phyloP scores from a whole-genome alignment of 2,329 filamentous ascomycete species.

The Aureobasidium lini region DNA sequence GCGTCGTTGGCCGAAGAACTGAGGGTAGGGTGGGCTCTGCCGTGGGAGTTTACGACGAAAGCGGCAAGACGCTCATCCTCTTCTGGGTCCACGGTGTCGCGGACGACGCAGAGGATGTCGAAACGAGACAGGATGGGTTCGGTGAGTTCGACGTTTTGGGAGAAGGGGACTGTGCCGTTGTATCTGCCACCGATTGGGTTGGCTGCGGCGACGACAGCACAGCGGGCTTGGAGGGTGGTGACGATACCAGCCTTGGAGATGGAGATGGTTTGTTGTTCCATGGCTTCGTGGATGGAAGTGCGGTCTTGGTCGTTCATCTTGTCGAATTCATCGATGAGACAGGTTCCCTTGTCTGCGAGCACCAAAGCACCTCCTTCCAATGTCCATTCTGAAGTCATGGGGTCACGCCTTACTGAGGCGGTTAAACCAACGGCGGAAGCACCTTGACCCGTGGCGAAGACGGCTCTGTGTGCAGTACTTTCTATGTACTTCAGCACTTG shows the following conservation, averaged over 20 bases:
- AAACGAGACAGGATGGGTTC: constrained; percentile 98
- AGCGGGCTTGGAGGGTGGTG: constrained; percentile 90
- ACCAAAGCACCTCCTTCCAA: constrained; percentile 93
- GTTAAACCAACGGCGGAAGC: constrained; percentile 96
- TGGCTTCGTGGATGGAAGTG: constrained; percentile 97
- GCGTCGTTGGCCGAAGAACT: constrained; percentile 35
- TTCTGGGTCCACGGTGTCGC: constrained; percentile 84
- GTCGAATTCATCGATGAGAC: constrained; percentile 97
- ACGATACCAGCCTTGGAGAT: constrained; percentile 99
- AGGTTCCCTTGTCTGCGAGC: constrained; percentile 88
- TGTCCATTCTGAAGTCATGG: constrained; percentile 94
- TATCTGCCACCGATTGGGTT: constrained; percentile 96
- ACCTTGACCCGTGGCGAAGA: constrained; percentile 96
- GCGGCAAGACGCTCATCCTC: constrained; percentile 90
- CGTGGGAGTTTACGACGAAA: constrained; percentile 92
- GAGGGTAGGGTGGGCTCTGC: constrained; percentile 67
- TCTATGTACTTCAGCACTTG: constrained; percentile 97
- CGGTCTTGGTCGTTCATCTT: constrained; percentile 99
- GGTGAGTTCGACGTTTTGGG: constrained; percentile 90
- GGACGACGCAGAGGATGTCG: constrained; percentile 91
- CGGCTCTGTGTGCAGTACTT: constrained; percentile 91
- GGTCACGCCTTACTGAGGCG: constrained; percentile 89
- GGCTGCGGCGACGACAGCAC: constrained; percentile 90
- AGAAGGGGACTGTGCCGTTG: constrained; percentile 93
- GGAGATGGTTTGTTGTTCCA: constrained; percentile 99